A percentile compares a stretch with the other conserved stretches of the same genome.
These are phyloP conservation scores for Patellaria atrata DNA, from an alignment of 495 filamentous ascomycete species.

Conservation along the genomic window DNA sequence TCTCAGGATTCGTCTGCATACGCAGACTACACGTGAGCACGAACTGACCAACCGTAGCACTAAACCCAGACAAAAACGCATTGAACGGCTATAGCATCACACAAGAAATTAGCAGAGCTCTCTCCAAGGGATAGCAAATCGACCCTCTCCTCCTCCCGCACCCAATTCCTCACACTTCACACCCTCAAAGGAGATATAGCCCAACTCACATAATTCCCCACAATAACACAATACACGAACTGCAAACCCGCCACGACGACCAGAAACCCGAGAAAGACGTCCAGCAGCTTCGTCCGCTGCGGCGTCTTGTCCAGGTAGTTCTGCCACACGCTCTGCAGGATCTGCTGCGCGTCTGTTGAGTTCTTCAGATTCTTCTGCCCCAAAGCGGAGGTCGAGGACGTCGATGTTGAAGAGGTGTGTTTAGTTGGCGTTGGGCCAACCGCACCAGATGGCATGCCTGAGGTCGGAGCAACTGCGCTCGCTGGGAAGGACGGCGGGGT, in stretches of 20 bases:
- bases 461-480: neutral
- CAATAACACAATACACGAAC: constrained; percentile 84
- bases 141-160: too few species aligned
- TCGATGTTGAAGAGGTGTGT: constrained; percentile 1
- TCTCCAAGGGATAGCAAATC: too few species aligned
- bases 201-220: constrained; percentile 84
- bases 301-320: constrained; percentile 68
- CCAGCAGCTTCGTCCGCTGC: constrained; percentile 82
- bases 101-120: constrained; percentile 1
- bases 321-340: constrained; percentile 44
- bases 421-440: constrained; percentile 3
- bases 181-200: too few species aligned
- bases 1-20: constrained; percentile 77
- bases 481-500: constrained; percentile 18
- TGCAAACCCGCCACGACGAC: constrained; percentile 75
- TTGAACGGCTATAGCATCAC: constrained; percentile 70
- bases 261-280: constrained; percentile 84
- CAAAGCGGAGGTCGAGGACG: constrained; percentile 31
- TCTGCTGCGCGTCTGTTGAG: constrained; percentile 37
- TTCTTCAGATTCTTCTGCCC: constrained; percentile 6
- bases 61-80: constrained; percentile 91
- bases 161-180: too few species aligned
- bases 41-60: constrained; percentile 91
- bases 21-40: constrained; percentile 80
- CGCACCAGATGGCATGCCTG: too few species aligned